Conservation (phyloP, 2,329 filamentous ascomycete species). For the Exophiala aquamarina region DNA sequence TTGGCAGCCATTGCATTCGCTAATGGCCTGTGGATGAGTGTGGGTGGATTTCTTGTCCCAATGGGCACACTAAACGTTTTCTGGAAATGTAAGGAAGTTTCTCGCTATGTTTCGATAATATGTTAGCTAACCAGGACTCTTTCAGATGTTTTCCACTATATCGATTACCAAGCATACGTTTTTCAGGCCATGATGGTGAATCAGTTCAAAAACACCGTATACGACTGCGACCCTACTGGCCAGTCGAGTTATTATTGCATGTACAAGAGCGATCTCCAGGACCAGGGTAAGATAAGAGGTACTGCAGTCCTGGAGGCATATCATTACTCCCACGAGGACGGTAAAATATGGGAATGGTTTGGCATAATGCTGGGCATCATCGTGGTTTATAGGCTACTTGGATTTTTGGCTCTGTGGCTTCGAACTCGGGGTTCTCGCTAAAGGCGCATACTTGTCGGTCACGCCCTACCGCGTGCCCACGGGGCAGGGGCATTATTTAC, state of each 20-base stretch:
- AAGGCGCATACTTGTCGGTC: no score
- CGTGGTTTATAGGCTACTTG: constrained; percentile 66
- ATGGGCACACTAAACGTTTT: constrained; percentile 74
- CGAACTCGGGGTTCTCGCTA: no score
- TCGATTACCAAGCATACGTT: constrained; percentile 77
- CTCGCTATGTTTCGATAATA: no score
- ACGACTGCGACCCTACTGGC: constrained; percentile 51
- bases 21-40: constrained; percentile 87
- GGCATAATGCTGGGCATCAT: constrained; percentile 79
- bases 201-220: constrained; percentile 69
- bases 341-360: constrained; percentile 65
- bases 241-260: constrained; percentile 64
- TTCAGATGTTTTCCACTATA: constrained; percentile 75
- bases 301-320: constrained; percentile 69
- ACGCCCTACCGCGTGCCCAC: no score
- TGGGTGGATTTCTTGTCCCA: constrained; percentile 77
- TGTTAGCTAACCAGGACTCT: no score
- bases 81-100: constrained; percentile 54
- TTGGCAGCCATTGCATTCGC: constrained; percentile 80
- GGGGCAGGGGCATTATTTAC: no score
- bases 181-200: constrained; percentile 95
- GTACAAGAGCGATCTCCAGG: constrained; percentile 63
- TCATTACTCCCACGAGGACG: constrained; percentile 64
- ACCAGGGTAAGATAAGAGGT: constrained; percentile 69
- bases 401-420: constrained; percentile 14